Percentiles rank a stretch among this genome's conserved stretches.
Conservation (phyloP, 139 green algal species). For the Gonium pectorale region DNA sequence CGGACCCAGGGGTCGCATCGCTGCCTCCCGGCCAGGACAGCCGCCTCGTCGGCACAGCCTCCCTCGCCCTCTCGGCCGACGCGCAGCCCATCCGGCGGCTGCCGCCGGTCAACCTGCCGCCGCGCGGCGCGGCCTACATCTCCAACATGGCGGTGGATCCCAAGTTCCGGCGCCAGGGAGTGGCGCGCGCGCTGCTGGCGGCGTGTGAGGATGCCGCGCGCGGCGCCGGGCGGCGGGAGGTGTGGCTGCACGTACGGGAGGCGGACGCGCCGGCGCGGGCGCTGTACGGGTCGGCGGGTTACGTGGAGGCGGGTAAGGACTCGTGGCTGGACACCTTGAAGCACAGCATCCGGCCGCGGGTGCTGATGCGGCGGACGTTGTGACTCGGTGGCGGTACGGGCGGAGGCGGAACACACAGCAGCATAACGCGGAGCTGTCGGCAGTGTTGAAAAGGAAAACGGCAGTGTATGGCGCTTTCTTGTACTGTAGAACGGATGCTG, state of each 20-base stretch:
- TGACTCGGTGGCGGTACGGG: too few relatives aligned
- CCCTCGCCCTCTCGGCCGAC: background rate
- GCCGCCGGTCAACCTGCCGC: background rate
- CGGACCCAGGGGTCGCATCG: background rate
- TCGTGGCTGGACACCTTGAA: conserved; percentile 26
- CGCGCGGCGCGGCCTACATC: conserved; percentile 22
- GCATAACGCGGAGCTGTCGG: too few relatives aligned
- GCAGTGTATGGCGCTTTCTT: too few relatives aligned
- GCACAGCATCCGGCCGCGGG: background rate
- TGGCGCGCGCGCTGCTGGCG: conserved; percentile 27
- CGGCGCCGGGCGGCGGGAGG: background rate
- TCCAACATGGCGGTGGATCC: conserved; percentile 56
- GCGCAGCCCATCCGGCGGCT: background rate
- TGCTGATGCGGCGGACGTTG: conserved; percentile 32
- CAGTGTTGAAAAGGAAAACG: too few relatives aligned
- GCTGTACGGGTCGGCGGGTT: conserved; percentile 44
- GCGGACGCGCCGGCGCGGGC: conserved; percentile 45
- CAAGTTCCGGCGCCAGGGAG: conserved; percentile 31
- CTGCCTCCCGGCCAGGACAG: conserved; percentile 26
- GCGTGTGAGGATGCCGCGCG: conserved; percentile 43
- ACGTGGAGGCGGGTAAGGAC: conserved; percentile 17
- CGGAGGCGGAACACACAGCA: too few relatives aligned
- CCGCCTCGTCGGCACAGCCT: conserved; percentile 25
- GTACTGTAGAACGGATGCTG: too few relatives aligned
- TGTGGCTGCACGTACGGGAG: conserved; percentile 55